Percentiles rank a stretch among this genome's conserved stretches.
Conservation (phyloP, 2,329 filamentous ascomycete species). For the Arthroderma sp. region DNA sequence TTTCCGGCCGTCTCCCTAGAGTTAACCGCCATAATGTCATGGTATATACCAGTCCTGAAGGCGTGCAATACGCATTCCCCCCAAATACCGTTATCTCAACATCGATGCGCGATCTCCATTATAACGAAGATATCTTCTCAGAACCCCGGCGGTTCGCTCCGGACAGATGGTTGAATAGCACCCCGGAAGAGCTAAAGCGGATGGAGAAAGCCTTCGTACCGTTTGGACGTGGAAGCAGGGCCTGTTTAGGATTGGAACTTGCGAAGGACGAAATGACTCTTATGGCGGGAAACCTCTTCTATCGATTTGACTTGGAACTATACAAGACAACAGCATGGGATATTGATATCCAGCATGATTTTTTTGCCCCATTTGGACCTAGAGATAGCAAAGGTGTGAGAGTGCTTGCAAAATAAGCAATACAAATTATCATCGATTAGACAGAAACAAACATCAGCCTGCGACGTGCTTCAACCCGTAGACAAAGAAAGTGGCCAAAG, state of each 20-base stretch:
- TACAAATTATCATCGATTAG: no score
- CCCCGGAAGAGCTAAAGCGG: neutral
- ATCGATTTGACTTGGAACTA: constrained; percentile 14
- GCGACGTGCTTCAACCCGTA: no score
- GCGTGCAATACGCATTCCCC: constrained; percentile 2
- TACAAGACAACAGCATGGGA: constrained; percentile 14
- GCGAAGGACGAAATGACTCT: neutral
- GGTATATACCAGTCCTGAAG: neutral
- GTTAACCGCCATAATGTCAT: neutral
- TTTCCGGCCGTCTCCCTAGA: constrained; percentile 11
- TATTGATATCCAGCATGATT: constrained; percentile 14
- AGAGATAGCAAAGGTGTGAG: constrained; percentile 15
- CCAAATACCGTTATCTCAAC: constrained; percentile 1
- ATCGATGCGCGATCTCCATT: neutral
- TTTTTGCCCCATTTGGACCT: constrained; percentile 13
- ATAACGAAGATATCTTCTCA: neutral
- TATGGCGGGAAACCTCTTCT: constrained; percentile 9
- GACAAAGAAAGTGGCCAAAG: no score
- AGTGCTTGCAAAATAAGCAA: constrained; percentile 7
- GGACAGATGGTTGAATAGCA: neutral
- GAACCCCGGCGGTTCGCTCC: neutral
- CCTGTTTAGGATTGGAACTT: neutral
- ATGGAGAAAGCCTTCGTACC: constrained; percentile 1
- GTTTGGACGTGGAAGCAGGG: neutral
- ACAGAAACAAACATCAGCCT: no score